Conservation (phyloP, 345 rosid species). For the Sapria himalayana region DNA sequence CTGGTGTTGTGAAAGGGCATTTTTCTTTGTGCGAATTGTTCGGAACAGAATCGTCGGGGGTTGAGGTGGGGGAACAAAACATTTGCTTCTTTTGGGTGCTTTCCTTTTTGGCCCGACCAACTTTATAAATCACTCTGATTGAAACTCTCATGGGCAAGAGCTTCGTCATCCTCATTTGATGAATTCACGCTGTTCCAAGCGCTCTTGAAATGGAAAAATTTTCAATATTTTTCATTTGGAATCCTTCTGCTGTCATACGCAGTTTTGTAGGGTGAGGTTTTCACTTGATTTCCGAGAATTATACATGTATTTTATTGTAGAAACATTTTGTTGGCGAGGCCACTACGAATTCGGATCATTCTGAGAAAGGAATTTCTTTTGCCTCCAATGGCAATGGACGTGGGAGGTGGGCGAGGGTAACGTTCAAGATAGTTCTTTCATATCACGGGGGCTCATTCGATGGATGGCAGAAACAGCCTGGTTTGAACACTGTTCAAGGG, state of each 20-base stretch:
- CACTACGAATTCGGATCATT: slow-evolving; percentile 10
- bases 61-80: slow-evolving; percentile 15
- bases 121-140: neutral
- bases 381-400: slow-evolving; percentile 16
- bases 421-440: slow-evolving; percentile 58
- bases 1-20: slow-evolving; percentile 27
- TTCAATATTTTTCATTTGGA: neutral
- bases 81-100: neutral
- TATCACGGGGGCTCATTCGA: slow-evolving; percentile 72
- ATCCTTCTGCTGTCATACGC: neutral
- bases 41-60: no score
- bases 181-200: neutral
- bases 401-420: slow-evolving; percentile 71
- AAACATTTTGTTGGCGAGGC: slow-evolving; percentile 14
- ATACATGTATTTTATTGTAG: slow-evolving; percentile 14
- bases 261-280: neutral
- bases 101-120: neutral
- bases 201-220: neutral
- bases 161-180: neutral
- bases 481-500: slow-evolving; percentile 72
- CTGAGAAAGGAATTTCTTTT: slow-evolving; percentile 13
- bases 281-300: neutral
- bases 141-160: neutral
- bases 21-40: slow-evolving; percentile 25
- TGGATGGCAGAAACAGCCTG: slow-evolving; percentile 97